Percentiles rank a stretch among this genome's conserved stretches.
Evolutionary conservation across 108 stramenopile genomes (phyloP).

Genomic region (Nitzschia palea): DNA sequence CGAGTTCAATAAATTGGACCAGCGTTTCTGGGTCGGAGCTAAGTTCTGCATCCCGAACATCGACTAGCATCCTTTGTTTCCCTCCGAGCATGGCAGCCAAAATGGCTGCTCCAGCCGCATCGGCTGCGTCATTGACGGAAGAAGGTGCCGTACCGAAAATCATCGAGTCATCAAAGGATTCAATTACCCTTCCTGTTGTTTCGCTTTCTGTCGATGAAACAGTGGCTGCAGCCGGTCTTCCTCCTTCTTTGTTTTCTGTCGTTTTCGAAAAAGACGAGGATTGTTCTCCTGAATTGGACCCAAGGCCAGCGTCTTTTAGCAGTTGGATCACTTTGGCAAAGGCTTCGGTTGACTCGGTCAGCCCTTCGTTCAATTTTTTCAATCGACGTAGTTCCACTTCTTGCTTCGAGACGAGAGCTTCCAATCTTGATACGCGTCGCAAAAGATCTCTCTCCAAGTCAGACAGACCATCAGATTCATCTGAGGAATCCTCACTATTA

Average conservation of each 20-base stretch:
- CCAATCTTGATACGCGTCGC: constrained; percentile 61
- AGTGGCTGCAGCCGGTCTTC: background rate
- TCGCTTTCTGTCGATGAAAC: background rate
- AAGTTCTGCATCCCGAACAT: constrained; percentile 89
- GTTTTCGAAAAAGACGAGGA: background rate
- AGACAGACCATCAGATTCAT: constrained; percentile 5
- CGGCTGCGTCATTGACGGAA: constrained; percentile 86
- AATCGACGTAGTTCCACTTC: constrained; percentile 69
- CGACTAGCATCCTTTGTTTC: constrained; percentile 88
- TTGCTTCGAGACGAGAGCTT: constrained; percentile 71
- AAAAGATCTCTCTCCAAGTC: constrained; percentile 8
- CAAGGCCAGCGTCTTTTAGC: constrained; percentile 68
- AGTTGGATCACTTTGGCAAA: constrained; percentile 65
- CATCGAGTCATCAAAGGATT: constrained; percentile 69
- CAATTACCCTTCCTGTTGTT: constrained; percentile 5
- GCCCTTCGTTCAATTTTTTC: constrained; percentile 53
- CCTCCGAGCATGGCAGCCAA: constrained; percentile 80
- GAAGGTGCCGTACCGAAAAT: constrained; percentile 86
- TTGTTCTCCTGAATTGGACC: constrained; percentile 21
- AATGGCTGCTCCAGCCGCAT: constrained; percentile 84
- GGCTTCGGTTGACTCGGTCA: constrained; percentile 48
- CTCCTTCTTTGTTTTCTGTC: background rate
- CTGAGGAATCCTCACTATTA: background rate
- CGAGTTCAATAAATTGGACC: constrained; percentile 85
- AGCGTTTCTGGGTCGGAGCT: constrained; percentile 70